Evolutionary conservation across 108 stramenopile species (phyloP), one percentile per base, ranked within the genome.

Genomic region (Pelagomonas calceolata): DNA sequence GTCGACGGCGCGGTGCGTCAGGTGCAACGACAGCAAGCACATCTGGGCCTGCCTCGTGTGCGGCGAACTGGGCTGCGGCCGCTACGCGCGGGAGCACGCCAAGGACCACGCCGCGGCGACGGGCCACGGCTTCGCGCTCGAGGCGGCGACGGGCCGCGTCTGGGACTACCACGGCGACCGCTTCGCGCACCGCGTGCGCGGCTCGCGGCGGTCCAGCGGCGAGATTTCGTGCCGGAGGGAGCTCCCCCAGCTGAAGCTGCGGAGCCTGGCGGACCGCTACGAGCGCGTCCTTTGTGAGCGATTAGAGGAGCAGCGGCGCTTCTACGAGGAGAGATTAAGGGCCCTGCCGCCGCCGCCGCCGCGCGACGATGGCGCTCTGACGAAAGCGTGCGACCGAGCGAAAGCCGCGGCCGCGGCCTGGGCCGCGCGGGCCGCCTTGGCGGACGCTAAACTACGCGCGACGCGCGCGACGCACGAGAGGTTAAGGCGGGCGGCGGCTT

Each of bases 1-100:
- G 9, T 43, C 9, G 39, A 5, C 39, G 39, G 5, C 39, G 39
- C 51, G 18, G 66, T 93, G 93, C 73, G 69, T 78, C 63, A 70
- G 80, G 60, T 98, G 96, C 81, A 85, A 81, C 10, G 85, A 90
- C 78, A 73, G 86, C 30, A 76, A 81, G 70, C 91, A 91, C 31
- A 77, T 96, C 0, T 96, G 95, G 95, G 89, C 93, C 0, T 98
- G 97, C 78, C 76, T 98, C 43, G 91, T 95, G 12, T 98, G 97
- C 73, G 95, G 94, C 14, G 78, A 83, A 65, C 85, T 95, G n/a
- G 93, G 94, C 12, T 98, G 97, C 75, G 97, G 97, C 37, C 88
- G 96, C 37, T 93, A 95, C 76, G 85, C 92, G 36, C 86, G 83
- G 46, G 82, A 80, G 66, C 97, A 98, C 76, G 87, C 93, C 29